Percentiles rank a stretch among this genome's conserved stretches.
These are phyloP conservation scores for Ogataea polymorpha DNA, from an alignment of 805 yeast genomes.

Conservation along the genomic window DNA sequence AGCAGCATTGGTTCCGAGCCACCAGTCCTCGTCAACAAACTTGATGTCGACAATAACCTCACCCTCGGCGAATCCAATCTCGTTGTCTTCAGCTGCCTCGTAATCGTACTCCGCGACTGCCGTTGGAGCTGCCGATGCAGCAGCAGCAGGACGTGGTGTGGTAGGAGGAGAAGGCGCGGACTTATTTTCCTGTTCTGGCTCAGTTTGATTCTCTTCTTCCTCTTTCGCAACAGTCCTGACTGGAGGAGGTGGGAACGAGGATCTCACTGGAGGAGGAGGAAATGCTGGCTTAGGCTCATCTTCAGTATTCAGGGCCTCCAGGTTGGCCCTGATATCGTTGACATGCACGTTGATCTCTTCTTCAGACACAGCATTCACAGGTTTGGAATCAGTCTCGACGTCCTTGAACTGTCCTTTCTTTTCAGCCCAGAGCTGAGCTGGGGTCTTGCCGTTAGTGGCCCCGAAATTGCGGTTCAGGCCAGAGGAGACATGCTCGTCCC, in stretches of 20 bases:
- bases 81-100: constrained; percentile 73
- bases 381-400: constrained; percentile 33
- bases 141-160: constrained; percentile 21
- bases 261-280: constrained; percentile 10
- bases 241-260: constrained; percentile 6
- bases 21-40: constrained; percentile 74
- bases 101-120: constrained; percentile 86
- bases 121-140: constrained; percentile 24
- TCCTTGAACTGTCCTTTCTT: constrained; percentile 66
- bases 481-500: constrained; percentile 46
- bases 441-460: constrained; percentile 76
- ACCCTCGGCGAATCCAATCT: constrained; percentile 63
- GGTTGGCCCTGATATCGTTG: constrained; percentile 31
- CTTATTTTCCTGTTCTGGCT: constrained; percentile 6
- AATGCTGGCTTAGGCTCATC: constrained; percentile 17
- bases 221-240: background rate
- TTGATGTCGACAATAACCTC: constrained; percentile 65
- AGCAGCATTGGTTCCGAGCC: constrained; percentile 38
- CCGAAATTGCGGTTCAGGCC: constrained; percentile 64
- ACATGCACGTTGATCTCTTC: constrained; percentile 31
- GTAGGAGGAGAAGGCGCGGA: constrained; percentile 23
- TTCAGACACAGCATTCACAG: constrained; percentile 28
- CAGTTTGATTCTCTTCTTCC: constrained; percentile 6
- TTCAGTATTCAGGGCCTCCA: constrained; percentile 28
- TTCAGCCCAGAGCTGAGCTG: constrained; percentile 96